phyloP scores from a whole-genome alignment of 768 basidiomycete species.

The Lactarius psammicola region DNA sequence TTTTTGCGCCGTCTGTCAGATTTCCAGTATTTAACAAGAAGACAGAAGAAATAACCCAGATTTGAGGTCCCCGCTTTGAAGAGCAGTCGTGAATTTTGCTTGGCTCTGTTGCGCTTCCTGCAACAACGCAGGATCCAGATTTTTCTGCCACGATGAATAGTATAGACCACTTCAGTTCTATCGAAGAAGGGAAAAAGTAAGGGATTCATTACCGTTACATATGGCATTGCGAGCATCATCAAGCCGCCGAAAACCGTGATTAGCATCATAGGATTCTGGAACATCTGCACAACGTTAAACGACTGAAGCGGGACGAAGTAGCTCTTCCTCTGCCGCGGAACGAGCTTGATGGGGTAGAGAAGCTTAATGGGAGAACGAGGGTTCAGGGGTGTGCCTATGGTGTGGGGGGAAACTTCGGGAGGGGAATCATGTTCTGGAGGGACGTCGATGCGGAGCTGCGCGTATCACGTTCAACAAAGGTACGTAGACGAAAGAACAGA shows the following conservation, averaged over 20 bases:
- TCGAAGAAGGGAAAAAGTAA: background rate
- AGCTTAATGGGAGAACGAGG: conserved; percentile 55
- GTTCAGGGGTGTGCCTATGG: conserved; percentile 65
- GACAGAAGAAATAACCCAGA: conserved; percentile 17
- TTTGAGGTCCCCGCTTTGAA: conserved; percentile 58
- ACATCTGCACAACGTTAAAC: conserved; percentile 73
- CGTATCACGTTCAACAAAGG: background rate
- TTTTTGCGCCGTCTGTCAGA: background rate
- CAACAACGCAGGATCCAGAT: conserved; percentile 67
- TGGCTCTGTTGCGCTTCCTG: conserved; percentile 65
- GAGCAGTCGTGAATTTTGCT: conserved; percentile 51
- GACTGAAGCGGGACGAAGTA: conserved; percentile 71
- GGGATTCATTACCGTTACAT: conserved; percentile 59
- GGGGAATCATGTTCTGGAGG: conserved; percentile 39
- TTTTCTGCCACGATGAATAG: conserved; percentile 50
- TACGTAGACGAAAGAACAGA: background rate
- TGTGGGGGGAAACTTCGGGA: conserved; percentile 59
- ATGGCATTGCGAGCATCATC: conserved; percentile 73
- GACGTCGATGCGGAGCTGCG: conserved; percentile 69
- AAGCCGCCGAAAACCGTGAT: conserved; percentile 65
- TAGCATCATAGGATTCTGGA: conserved; percentile 83
- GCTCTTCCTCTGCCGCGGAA: conserved; percentile 51
- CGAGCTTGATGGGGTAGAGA: conserved; percentile 59
- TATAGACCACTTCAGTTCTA: background rate
- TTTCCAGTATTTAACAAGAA: background rate